phyloP scores from a whole-genome alignment of 1,284 basidiomycete species.

The Pseudozyma hubeiensis region DNA sequence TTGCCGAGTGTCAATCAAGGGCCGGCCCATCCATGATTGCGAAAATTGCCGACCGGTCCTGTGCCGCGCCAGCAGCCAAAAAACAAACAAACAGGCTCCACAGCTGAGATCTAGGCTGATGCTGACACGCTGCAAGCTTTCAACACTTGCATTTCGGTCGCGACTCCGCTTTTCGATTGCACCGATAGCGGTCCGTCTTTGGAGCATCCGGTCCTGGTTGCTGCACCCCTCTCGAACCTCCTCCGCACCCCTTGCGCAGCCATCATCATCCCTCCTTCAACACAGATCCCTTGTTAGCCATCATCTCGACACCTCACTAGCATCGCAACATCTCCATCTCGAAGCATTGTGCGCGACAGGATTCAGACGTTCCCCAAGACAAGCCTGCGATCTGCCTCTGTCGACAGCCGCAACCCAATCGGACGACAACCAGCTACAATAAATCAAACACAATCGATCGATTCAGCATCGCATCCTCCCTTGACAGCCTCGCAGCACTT shows the following conservation, averaged over 20 bases:
- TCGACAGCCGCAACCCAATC: neutral
- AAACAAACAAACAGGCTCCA: neutral
- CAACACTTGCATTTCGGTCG: neutral
- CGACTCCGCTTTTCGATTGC: conserved; percentile 1
- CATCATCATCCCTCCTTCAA: too few relatives aligned
- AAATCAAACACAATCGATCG: neutral
- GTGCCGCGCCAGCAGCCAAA: conserved; percentile 1
- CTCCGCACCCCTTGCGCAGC: too few relatives aligned
- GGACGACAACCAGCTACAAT: conserved; percentile 10
- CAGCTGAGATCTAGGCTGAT: neutral
- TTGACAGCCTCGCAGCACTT: neutral
- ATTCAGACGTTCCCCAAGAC: neutral
- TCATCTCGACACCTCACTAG: neutral
- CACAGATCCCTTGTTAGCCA: neutral
- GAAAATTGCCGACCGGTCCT: conserved; percentile 9
- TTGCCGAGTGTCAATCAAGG: conserved; percentile 11
- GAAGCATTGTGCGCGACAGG: neutral
- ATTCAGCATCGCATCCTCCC: neutral
- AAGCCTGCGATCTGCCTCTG: neutral
- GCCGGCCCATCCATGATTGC: conserved; percentile 5
- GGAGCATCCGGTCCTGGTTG: neutral
- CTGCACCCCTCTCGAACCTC: neutral
- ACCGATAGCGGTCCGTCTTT: neutral
- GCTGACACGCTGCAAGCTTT: neutral
- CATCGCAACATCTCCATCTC: neutral